Percentiles rank a stretch among this genome's conserved stretches.
These are phyloP conservation scores for Polymyxa betae DNA, from an alignment of 208 protist genomes.

Conservation along the genomic window DNA sequence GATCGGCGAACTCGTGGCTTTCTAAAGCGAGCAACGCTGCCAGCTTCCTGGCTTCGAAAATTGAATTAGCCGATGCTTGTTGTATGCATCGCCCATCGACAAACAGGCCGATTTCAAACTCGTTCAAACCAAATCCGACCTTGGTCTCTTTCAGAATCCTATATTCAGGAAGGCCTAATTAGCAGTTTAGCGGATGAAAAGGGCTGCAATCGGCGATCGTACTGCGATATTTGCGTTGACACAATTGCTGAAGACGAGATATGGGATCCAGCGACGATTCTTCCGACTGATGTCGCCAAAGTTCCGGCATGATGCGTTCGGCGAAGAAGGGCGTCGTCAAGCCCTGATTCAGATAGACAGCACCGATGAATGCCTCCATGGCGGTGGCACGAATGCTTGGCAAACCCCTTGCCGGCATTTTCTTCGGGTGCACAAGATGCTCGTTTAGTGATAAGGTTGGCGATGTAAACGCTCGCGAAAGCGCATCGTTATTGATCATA, in stretches of 20 bases:
- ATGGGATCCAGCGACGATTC: neutral
- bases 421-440: neutral
- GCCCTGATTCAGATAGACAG: neutral
- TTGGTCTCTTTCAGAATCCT: neutral
- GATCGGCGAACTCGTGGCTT: no score
- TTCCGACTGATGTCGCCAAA: neutral
- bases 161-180: neutral
- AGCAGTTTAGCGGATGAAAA: neutral
- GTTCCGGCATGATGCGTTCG: neutral
- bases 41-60: neutral
- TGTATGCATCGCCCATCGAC: neutral
- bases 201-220: neutral
- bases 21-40: neutral
- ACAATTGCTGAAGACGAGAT: neutral
- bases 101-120: neutral
- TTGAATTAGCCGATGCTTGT: neutral
- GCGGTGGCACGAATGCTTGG: neutral
- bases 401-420: neutral
- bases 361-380: neutral
- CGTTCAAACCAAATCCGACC: neutral
- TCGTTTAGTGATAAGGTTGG: neutral
- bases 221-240: neutral
- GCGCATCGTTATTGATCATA: neutral
- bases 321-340: neutral
- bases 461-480: neutral